Percentiles rank a stretch among this genome's conserved stretches.
phyloP scores from a whole-genome alignment of 192 early-diverging fungal species.

The Backusella tuberculispora region DNA sequence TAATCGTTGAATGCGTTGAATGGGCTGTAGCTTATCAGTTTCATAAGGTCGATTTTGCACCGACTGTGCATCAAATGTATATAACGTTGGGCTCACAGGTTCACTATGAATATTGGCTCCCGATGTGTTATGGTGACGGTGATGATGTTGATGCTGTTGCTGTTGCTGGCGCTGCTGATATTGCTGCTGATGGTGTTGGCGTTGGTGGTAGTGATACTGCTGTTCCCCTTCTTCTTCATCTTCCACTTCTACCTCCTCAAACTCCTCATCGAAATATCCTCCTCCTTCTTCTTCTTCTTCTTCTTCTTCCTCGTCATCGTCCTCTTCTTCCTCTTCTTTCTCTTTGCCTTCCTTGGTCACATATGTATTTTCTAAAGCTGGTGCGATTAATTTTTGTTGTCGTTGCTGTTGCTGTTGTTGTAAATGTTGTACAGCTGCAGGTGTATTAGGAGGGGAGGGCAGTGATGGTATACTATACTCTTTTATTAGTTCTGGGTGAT shows the following conservation, averaged over 20 bases:
- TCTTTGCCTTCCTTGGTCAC: neutral
- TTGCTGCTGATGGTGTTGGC: neutral
- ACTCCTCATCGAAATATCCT: neutral
- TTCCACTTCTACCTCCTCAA: neutral
- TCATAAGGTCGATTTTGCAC: neutral
- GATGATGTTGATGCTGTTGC: neutral
- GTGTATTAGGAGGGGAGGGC: neutral
- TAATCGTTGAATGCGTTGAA: conserved; percentile 18
- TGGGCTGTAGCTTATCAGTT: conserved; percentile 1
- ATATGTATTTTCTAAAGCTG: neutral
- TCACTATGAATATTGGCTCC: conserved; percentile 5
- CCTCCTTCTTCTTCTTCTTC: neutral
- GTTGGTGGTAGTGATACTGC: neutral
- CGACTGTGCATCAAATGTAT: conserved; percentile 17
- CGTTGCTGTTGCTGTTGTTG: neutral
- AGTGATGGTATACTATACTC: neutral
- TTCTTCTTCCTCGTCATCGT: too few relatives aligned
- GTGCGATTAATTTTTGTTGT: neutral
- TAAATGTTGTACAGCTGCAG: neutral
- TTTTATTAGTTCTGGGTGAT: neutral
- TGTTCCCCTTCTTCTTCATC: neutral
- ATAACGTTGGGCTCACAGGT: neutral
- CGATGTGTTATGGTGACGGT: neutral
- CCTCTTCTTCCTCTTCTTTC: conserved; percentile 6
- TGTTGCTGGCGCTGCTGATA: neutral